Percentiles rank a stretch among this genome's conserved stretches.
phyloP scores from a whole-genome alignment of 495 filamentous ascomycete species.

The Aspergillus hancockii region DNA sequence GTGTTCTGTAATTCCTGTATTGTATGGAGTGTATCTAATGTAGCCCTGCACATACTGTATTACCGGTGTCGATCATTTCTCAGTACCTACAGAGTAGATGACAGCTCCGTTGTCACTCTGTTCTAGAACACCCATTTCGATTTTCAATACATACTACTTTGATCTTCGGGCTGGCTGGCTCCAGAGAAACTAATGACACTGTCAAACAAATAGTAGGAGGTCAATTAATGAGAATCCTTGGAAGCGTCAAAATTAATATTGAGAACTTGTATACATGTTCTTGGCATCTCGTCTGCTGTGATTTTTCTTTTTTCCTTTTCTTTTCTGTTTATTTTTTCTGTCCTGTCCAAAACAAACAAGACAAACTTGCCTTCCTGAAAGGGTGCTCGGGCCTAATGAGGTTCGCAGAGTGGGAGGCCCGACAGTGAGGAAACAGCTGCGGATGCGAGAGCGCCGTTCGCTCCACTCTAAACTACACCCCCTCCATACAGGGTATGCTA shows the following conservation, averaged over 20 bases:
- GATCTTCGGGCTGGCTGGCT: neutral
- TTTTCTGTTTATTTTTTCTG: neutral
- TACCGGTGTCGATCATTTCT: constrained; percentile 1
- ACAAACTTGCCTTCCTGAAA: constrained; percentile 15
- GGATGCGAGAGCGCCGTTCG: constrained; percentile 44
- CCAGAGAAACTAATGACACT: neutral
- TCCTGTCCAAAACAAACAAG: neutral
- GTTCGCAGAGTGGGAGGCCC: constrained; percentile 35
- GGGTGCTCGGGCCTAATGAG: constrained; percentile 30
- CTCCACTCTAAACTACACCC: constrained; percentile 35
- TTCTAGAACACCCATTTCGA: neutral
- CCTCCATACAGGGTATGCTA: constrained; percentile 15
- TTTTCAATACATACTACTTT: neutral
- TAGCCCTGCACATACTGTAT: neutral
- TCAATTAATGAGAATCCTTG: neutral
- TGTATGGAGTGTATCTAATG: neutral
- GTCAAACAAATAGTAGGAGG: constrained; percentile 1
- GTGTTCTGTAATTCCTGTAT: neutral
- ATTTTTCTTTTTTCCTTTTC: constrained; percentile 9
- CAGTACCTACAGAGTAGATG: neutral
- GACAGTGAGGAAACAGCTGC: constrained; percentile 45
- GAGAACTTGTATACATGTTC: neutral
- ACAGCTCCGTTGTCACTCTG: neutral
- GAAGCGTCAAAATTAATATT: neutral
- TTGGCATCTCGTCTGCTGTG: constrained; percentile 1